phyloP scores from a whole-genome alignment of 2,329 filamentous ascomycete genomes.

The Cladosporium halotolerans region DNA sequence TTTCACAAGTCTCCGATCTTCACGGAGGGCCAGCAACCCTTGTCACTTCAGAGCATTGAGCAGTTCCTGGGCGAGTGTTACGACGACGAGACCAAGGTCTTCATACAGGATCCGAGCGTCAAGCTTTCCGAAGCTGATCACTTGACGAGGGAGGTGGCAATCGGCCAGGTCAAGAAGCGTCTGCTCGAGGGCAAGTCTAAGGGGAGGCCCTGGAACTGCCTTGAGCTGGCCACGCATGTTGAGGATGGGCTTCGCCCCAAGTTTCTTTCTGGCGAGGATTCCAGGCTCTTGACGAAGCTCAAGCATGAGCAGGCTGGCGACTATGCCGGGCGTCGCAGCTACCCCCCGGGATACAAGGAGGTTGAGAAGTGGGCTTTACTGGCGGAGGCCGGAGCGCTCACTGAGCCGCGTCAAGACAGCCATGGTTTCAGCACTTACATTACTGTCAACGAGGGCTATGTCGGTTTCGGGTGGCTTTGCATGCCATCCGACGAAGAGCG shows the following conservation, averaged over 20 bases:
- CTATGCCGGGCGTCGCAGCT: slow-evolving; percentile 23
- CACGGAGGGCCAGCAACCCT: slow-evolving; percentile 22
- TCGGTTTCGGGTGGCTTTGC: slow-evolving; percentile 30
- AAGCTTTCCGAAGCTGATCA: slow-evolving; percentile 7
- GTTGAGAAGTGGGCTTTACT: slow-evolving; percentile 30
- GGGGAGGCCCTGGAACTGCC: slow-evolving; percentile 26
- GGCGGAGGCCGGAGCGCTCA: slow-evolving; percentile 29
- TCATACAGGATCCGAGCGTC: slow-evolving; percentile 25
- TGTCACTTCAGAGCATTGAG: slow-evolving; percentile 21
- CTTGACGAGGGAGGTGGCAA: slow-evolving; percentile 16
- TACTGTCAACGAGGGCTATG: slow-evolving; percentile 26
- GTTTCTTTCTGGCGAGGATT: slow-evolving; percentile 28
- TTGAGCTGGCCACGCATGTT: slow-evolving; percentile 28
- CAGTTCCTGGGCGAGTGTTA: slow-evolving; percentile 27
- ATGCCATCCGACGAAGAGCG: slow-evolving; percentile 23
- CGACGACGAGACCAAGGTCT: slow-evolving; percentile 23
- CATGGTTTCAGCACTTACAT: slow-evolving; percentile 32
- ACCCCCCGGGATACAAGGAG: slow-evolving; percentile 27
- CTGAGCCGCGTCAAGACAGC: slow-evolving; percentile 29
- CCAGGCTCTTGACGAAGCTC: slow-evolving; percentile 28
- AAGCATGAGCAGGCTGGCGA: slow-evolving; percentile 18
- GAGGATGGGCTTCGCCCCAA: slow-evolving; percentile 28
- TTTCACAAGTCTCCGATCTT: slow-evolving; percentile 25
- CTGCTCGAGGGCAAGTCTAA: slow-evolving; percentile 13
- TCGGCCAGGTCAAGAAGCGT: slow-evolving; percentile 24